Evolutionary conservation across 176 grass and related monocot genomes (phyloP), one percentile per base, ranked within the genome.

Genomic region (Oryza longistaminata): DNA sequence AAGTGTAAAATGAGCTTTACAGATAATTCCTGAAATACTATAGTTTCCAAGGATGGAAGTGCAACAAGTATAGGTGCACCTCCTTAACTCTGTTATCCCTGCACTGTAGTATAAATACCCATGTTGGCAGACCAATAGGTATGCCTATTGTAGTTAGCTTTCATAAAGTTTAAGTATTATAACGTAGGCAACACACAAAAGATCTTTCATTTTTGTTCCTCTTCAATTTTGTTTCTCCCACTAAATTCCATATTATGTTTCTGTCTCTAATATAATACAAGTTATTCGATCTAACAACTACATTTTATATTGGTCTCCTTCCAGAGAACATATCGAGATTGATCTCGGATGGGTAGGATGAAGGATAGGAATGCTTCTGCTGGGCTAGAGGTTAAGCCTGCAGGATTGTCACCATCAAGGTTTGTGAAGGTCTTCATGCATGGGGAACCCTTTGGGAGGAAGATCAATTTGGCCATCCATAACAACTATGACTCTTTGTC

Each of bases 381-480:
- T 70, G 52, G n/a, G 1, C 29, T 22, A n/a, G n/a, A n/a, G 39
- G 77, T n/a, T 19, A 75, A 13, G 2, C 50, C n/a, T n/a, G n/a
- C 39, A 65, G 4, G 7, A 39, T 33, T 85, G 5, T 81, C 82
- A 33, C 9, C 71, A 76, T 76, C 71, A 81, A 85, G 64, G 52
- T 50, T 81, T 81, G 88, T 89, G 82, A 89, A 89, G 71, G 88
- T 89, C 71, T 89, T 89, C 71, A 81, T 81, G 77, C 82, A 89
- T 39, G 88, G 88, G 5, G 17, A 70, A 50, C 31, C 37, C 37
- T 34, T 81, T 17, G 82, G 82, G 19, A 85, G 82, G 52, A 89
- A 89, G 82, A 81, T 89, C 70, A 85, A 89, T 65, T 61, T 89
- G 65, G 24, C 50, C 11, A 10, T 46, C 29, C 82, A 89, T 83